phyloP scores from a whole-genome alignment of 805 yeast species.

The Saccharomycopsis lassenensis region DNA sequence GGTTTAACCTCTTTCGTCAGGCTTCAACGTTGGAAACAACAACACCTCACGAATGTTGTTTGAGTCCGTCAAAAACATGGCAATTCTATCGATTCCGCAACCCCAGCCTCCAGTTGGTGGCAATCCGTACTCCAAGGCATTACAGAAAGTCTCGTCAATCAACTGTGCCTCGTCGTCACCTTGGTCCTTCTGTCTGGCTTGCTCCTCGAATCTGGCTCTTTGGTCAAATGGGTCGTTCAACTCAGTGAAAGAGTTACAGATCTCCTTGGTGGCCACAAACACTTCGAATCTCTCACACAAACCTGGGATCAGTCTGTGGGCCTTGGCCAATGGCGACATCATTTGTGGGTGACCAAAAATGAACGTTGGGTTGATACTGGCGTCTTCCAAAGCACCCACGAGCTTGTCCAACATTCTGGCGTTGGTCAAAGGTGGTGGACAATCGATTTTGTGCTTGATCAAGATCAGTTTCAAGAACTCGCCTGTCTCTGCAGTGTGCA shows the following conservation, averaged over 20 bases:
- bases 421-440: slow-evolving; percentile 86
- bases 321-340: slow-evolving; percentile 99
- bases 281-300: slow-evolving; percentile 97
- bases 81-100: slow-evolving; percentile 81
- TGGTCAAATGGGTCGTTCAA: slow-evolving; percentile 98
- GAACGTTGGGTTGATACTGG: slow-evolving; percentile 92
- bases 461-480: slow-evolving; percentile 75
- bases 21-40: slow-evolving; percentile 97
- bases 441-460: slow-evolving; percentile 71
- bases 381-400: slow-evolving; percentile 93
- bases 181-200: slow-evolving; percentile 95
- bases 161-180: slow-evolving; percentile 99
- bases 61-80: slow-evolving; percentile 95
- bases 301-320: slow-evolving; percentile 86
- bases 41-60: slow-evolving; percentile 96
- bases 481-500: slow-evolving; percentile 91
- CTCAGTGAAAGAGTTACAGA: slow-evolving; percentile 97
- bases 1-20: slow-evolving; percentile 58
- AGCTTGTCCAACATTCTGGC: slow-evolving; percentile 98
- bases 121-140: slow-evolving; percentile 94
- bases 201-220: slow-evolving; percentile 95
- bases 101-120: slow-evolving; percentile 99
- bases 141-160: slow-evolving; percentile 93
- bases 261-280: slow-evolving; percentile 96
- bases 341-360: slow-evolving; percentile 98